Base-by-base conservation (phyloP, 306 rosid species). In the Macrotyloma uniflorum region DNA sequence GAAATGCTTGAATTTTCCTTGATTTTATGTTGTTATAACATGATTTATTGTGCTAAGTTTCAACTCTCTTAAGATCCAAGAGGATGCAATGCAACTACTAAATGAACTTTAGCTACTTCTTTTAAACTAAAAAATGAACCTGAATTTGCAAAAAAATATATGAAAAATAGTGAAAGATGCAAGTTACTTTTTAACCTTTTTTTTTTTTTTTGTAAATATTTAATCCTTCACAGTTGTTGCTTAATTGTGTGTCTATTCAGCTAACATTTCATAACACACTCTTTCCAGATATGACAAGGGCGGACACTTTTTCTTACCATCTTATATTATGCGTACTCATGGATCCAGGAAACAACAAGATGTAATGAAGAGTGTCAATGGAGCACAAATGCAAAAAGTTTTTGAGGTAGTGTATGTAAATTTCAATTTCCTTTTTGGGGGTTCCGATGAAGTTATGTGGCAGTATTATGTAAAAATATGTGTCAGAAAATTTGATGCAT, bases 301-400 rank as follows among this genome's bases (percentile, higher is more conserved):
- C 8, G 96, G 98, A 61, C 96, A 93, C 70, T 84, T 93, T 82
- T 93, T 90, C 87, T 78, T 93, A 77, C 98, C 98, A 70, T 90
- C 96, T 24, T 93, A 89, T 85, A 83, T 89, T 72, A 90, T 93
- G 98, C 96, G 94, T 46, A 93, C 96, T 79, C 98, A 90, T 81
- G 94, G 98, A 84, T 93, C 91, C 42, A 84, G 90, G 82, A 93
- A 78, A 85, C 98, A 93, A 59, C 92, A 79, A 78, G 90, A 85
- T 79, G 86, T 92, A 70, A 75, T 93, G 86, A 88, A 85, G 87
- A 88, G 63, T 43, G 76, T 86, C 64, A 61, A 87, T 1, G 85
- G 82, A 58, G 85, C 83, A 57, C 86, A 89, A 84, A 89, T 93
- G 96, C 93, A 84, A 67, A 86, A 88, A 72, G 96, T 93, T 73